These are phyloP conservation scores for Chaetothyriales sp. DNA, from an alignment of 2,329 filamentous ascomycete genomes.

Conservation along the genomic window DNA sequence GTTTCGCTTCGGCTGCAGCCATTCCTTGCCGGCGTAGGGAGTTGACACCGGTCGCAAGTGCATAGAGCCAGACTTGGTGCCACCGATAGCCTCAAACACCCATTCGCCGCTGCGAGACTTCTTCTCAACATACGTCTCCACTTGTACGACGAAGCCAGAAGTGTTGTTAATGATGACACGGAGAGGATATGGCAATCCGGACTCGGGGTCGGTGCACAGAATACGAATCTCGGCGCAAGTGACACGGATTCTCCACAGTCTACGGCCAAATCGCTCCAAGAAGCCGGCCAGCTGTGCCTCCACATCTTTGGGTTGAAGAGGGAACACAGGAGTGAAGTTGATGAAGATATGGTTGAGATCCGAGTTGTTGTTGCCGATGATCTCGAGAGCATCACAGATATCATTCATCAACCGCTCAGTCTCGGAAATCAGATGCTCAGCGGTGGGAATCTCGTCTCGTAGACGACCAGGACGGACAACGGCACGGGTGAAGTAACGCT, in stretches of 20 bases:
- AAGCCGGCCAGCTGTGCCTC: conserved; percentile 89
- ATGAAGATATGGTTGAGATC: conserved; percentile 99
- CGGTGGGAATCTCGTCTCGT: conserved; percentile 94
- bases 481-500: conserved; percentile 95
- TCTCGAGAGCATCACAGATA: conserved; percentile 92
- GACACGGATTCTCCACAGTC: conserved; percentile 90
- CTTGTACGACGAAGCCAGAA: conserved; percentile 91
- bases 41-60: conserved; percentile 81
- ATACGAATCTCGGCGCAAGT: conserved; percentile 97
- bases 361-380: conserved; percentile 97
- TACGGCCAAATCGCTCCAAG: conserved; percentile 87
- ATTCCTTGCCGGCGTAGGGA: conserved; percentile 95
- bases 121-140: conserved; percentile 93
- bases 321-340: conserved; percentile 97
- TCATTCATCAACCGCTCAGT: conserved; percentile 94
- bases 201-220: conserved; percentile 80
- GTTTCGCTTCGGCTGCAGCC: conserved; percentile 96
- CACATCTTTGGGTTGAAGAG: conserved; percentile 73
- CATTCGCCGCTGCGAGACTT: conserved; percentile 97
- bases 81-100: conserved; percentile 96
- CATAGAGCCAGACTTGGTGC: conserved; percentile 89
- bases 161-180: conserved; percentile 97
- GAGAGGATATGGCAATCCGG: conserved; percentile 74
- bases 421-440: conserved; percentile 94
- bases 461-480: conserved; percentile 88